Conservation (phyloP, 2,329 filamentous ascomycete species). For the Phyllosticta citribraziliensis region DNA sequence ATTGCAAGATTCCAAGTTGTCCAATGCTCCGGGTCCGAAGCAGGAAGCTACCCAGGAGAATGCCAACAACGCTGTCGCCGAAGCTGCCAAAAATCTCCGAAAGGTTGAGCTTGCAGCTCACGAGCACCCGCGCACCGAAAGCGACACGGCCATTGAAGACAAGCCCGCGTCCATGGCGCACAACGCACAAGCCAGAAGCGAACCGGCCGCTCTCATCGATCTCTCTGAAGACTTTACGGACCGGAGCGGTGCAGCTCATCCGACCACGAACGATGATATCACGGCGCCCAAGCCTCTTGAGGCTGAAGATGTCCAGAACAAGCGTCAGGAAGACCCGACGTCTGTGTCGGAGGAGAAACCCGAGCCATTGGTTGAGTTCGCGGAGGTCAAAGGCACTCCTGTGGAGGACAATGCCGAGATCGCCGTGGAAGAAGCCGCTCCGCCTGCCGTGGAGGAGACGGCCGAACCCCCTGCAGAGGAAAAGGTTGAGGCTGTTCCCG, state of each 20-base stretch:
- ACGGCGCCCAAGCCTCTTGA: neutral
- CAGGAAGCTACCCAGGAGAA: slow-evolving; percentile 10
- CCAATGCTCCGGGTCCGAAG: slow-evolving; percentile 21
- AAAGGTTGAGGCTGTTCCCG: slow-evolving; percentile 18
- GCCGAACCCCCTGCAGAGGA: slow-evolving; percentile 14
- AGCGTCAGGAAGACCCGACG: slow-evolving; percentile 2
- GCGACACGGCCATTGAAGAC: neutral
- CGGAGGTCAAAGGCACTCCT: neutral
- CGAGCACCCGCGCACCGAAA: slow-evolving; percentile 9
- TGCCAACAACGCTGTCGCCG: slow-evolving; percentile 7
- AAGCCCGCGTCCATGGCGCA: slow-evolving; percentile 1
- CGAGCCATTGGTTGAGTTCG: slow-evolving; percentile 14
- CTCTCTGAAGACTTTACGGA: neutral
- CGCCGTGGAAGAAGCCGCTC: neutral
- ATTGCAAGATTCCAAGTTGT: slow-evolving; percentile 27
- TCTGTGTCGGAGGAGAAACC: neutral
- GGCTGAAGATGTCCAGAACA: slow-evolving; percentile 29
- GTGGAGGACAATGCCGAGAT: neutral
- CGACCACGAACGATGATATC: neutral
- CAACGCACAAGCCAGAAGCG: neutral
- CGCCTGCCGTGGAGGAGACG: neutral
- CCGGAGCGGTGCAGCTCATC: slow-evolving; percentile 1
- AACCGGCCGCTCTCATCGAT: slow-evolving; percentile 9
- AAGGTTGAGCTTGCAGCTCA: slow-evolving; percentile 6
- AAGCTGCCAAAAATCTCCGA: slow-evolving; percentile 1